Evolutionary conservation across 2,329 filamentous ascomycete species (phyloP).

Genomic region (Pseudogymnoascus sp.): DNA sequence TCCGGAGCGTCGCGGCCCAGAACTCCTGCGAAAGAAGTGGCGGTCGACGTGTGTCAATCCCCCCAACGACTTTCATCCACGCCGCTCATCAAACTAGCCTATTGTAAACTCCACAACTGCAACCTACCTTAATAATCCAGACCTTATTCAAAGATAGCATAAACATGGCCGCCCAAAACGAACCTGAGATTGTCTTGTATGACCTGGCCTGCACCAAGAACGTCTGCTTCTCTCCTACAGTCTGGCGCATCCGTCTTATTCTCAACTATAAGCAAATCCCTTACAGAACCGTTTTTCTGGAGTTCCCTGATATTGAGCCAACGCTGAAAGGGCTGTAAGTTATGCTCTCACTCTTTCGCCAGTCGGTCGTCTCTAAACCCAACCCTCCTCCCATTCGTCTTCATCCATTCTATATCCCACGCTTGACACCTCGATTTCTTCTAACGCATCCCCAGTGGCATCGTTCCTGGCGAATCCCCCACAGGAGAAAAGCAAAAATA

Average conservation of each 20-base stretch:
- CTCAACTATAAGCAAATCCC: conserved; percentile 38
- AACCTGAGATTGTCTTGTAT: conserved; percentile 34
- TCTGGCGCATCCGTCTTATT: conserved; percentile 38
- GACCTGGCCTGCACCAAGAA: conserved; percentile 35
- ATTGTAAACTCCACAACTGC: conserved; percentile 5
- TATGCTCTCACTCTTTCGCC: conserved; percentile 8
- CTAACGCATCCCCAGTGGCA: conserved; percentile 20
- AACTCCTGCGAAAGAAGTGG: neutral
- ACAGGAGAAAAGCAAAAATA: conserved; percentile 26
- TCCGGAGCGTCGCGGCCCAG: neutral
- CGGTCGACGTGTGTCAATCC: neutral
- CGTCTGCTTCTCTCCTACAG: conserved; percentile 35
- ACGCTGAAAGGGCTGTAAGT: conserved; percentile 35
- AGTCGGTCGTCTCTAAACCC: conserved; percentile 13
- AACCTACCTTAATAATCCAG: neutral
- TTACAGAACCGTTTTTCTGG: conserved; percentile 35
- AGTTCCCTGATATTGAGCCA: conserved; percentile 37
- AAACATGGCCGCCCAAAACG: conserved; percentile 22
- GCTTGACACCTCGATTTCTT: neutral
- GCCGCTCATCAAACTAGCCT: neutral
- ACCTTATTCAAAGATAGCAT: conserved; percentile 13
- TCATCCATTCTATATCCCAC: conserved; percentile 9
- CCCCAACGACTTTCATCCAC: neutral
- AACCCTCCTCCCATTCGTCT: neutral
- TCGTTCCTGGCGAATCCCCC: conserved; percentile 20